Evolutionary conservation across 495 filamentous ascomycete species (phyloP).

Genomic region (Neurospora sp.): DNA sequence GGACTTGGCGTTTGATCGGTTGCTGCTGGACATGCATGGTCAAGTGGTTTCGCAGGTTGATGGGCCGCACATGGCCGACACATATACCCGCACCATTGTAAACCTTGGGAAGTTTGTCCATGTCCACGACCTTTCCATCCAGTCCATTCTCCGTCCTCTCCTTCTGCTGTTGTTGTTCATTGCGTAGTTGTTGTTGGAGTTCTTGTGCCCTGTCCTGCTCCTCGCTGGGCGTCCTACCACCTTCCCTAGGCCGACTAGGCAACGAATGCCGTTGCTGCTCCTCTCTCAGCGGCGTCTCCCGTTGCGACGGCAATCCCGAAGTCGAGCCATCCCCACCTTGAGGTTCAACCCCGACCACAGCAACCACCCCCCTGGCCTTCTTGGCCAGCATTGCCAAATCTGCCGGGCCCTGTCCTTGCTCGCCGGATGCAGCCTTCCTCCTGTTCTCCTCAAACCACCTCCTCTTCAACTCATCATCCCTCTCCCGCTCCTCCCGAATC

Average conservation of each 20-base stretch:
- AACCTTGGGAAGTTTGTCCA: background rate
- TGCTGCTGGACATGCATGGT: constrained; percentile 5
- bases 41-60: constrained; percentile 7
- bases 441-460: constrained; percentile 4
- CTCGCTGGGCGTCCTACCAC: background rate
- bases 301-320: background rate
- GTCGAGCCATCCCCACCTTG: background rate
- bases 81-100: constrained; percentile 5
- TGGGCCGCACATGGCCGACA: constrained; percentile 9
- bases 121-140: background rate
- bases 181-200: background rate
- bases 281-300: background rate
- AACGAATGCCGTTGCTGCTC: background rate
- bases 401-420: background rate
- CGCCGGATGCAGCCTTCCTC: background rate
- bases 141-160: background rate
- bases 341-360: background rate
- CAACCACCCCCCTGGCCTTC: background rate
- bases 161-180: background rate
- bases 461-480: constrained; percentile 5
- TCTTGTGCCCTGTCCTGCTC: background rate
- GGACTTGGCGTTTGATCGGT: constrained; percentile 16
- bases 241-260: background rate
- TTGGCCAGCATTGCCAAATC: background rate
- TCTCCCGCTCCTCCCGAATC: background rate